phyloP scores from a whole-genome alignment of 352 stramenopile species.

The Globisporangium barbulae region DNA sequence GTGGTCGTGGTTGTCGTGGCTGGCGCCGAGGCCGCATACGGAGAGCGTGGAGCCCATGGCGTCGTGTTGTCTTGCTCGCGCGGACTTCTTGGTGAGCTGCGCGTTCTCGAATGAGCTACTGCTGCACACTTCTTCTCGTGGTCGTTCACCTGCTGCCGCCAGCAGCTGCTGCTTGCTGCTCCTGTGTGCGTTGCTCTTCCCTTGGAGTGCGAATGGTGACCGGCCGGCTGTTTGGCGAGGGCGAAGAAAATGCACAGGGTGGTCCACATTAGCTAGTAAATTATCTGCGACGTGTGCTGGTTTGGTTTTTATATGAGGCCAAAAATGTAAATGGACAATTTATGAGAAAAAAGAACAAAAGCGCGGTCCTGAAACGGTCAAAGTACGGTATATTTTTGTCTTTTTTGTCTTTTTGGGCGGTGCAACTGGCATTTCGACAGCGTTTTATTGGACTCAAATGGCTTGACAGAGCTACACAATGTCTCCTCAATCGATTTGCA shows the following conservation, averaged over 20 bases:
- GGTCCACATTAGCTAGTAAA: background rate
- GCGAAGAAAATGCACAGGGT: background rate
- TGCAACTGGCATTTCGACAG: no score
- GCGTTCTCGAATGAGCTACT: slow-evolving; percentile 6
- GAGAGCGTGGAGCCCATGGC: slow-evolving; percentile 36
- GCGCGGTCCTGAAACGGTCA: background rate
- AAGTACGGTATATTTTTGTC: background rate
- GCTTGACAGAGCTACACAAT: background rate
- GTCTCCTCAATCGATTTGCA: no score
- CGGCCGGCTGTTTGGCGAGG: background rate
- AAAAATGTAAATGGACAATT: background rate
- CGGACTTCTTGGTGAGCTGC: background rate
- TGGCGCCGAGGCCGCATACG: slow-evolving; percentile 32
- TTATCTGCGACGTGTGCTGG: background rate
- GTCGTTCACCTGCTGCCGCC: background rate
- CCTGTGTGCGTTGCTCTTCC: background rate
- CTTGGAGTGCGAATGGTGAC: background rate
- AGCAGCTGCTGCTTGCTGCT: background rate
- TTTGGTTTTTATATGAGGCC: background rate
- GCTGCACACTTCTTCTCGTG: background rate
- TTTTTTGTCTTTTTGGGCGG: background rate
- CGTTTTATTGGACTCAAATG: background rate
- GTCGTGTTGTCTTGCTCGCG: background rate
- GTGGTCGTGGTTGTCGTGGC: slow-evolving; percentile 15
- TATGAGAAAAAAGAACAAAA: background rate